Evolutionary conservation across 176 grass and related monocot species (phyloP).

Genomic region (Musa troglodytarum): DNA sequence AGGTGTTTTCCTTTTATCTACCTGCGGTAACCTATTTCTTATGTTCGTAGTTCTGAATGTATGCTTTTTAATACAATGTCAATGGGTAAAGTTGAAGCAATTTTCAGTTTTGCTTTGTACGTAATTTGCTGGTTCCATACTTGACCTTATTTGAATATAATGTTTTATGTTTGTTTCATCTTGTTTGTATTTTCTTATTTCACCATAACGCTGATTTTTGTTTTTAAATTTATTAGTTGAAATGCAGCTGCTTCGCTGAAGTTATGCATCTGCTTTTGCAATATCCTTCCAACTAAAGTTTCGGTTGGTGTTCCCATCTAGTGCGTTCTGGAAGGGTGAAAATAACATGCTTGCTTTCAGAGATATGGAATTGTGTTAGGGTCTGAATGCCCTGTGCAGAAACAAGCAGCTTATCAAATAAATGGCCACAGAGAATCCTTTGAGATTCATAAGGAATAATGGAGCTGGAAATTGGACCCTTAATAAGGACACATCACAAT

Average conservation of each 20-base stretch:
- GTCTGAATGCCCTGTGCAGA: background rate
- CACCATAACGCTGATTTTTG: background rate
- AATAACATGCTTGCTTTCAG: background rate
- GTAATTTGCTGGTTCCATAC: background rate
- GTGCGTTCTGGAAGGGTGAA: background rate
- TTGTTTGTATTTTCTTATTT: background rate
- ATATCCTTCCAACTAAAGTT: background rate
- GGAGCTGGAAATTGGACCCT: constrained; percentile 52
- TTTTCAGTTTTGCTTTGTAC: background rate
- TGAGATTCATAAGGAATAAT: constrained; percentile 48
- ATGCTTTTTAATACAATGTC: background rate
- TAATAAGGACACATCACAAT: constrained; percentile 37
- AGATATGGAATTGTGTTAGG: background rate
- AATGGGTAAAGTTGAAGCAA: background rate
- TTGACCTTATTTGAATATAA: background rate
- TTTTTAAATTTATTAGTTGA: background rate
- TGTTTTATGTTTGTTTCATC: background rate
- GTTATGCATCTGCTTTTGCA: background rate
- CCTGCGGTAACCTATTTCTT: background rate
- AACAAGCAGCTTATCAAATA: constrained; percentile 15
- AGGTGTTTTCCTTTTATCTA: too few relatives aligned
- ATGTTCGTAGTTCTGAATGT: background rate
- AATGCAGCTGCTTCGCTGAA: background rate
- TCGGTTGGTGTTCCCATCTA: background rate
- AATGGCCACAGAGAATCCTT: constrained; percentile 85